These are phyloP conservation scores for Globisporangium heterothallicum DNA, from an alignment of 352 stramenopile species.

Conservation along the genomic window DNA sequence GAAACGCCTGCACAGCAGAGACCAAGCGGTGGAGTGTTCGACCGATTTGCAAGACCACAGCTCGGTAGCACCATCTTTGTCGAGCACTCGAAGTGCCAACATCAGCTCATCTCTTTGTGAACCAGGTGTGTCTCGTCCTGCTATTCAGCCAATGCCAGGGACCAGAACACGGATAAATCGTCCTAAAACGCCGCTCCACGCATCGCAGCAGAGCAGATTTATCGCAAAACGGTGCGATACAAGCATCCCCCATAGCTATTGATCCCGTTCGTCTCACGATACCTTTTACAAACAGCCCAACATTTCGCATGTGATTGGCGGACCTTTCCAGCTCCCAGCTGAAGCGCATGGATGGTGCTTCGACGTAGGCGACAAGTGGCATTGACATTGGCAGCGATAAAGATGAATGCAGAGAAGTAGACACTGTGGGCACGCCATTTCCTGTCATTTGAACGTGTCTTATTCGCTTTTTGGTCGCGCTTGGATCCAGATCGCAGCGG, in stretches of 20 bases:
- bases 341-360: background rate
- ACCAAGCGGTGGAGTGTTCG: constrained; percentile 48
- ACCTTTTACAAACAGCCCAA: constrained; percentile 2
- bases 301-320: constrained; percentile 14
- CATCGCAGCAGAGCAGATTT: constrained; percentile 53
- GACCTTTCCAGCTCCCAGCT: background rate
- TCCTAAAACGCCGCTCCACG: constrained; percentile 67
- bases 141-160: constrained; percentile 34
- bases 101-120: background rate
- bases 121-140: constrained; percentile 20
- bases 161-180: constrained; percentile 50
- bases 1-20: constrained; percentile 37
- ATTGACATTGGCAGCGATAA: too few species aligned
- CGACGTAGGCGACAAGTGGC: too few species aligned
- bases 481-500: too few species aligned
- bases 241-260: background rate
- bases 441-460: too few species aligned
- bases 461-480: too few species aligned
- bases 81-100: background rate
- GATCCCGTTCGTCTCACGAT: background rate
- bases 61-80: constrained; percentile 25
- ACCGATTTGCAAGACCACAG: constrained; percentile 60
- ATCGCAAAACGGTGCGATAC: constrained; percentile 48
- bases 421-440: too few species aligned
- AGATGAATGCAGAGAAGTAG: too few species aligned